These are phyloP conservation scores for Fulvia fulva DNA, from an alignment of 2,329 filamentous ascomycete species.

Conservation along the genomic window DNA sequence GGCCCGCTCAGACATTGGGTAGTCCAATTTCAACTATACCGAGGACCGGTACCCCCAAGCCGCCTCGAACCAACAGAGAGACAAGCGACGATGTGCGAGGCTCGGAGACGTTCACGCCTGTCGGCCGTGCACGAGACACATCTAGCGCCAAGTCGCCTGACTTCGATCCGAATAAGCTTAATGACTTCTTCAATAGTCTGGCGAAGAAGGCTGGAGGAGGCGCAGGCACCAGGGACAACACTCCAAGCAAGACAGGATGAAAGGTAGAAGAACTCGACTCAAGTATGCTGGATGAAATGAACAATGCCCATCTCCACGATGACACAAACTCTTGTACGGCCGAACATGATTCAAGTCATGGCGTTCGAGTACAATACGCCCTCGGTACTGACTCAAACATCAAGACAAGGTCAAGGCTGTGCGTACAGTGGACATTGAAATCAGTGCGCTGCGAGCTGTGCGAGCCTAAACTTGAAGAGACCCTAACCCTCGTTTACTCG, in stretches of 20 bases:
- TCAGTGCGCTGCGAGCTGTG: no score
- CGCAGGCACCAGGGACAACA: not conserved
- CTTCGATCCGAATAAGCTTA: not conserved
- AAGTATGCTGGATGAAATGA: no score
- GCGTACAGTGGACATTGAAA: no score
- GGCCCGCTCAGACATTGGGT: constrained; percentile 13
- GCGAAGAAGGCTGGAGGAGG: constrained; percentile 1
- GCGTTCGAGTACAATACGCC: no score
- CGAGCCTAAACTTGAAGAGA: no score
- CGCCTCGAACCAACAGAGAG: constrained; percentile 14
- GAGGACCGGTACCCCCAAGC: constrained; percentile 16
- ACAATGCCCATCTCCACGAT: no score
- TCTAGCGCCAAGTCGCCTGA: not conserved
- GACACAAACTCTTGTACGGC: no score
- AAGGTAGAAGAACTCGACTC: no score
- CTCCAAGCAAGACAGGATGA: not conserved
- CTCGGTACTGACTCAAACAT: no score
- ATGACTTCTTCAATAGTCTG: constrained; percentile 1
- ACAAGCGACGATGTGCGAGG: not conserved
- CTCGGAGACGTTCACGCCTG: not conserved
- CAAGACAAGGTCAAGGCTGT: no score
- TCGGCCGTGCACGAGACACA: not conserved
- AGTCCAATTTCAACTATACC: constrained; percentile 11
- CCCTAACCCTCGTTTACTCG: no score
- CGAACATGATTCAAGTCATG: no score